Base-by-base conservation (phyloP, 2,329 filamentous ascomycete genomes). In the Mariannaea sp. region DNA sequence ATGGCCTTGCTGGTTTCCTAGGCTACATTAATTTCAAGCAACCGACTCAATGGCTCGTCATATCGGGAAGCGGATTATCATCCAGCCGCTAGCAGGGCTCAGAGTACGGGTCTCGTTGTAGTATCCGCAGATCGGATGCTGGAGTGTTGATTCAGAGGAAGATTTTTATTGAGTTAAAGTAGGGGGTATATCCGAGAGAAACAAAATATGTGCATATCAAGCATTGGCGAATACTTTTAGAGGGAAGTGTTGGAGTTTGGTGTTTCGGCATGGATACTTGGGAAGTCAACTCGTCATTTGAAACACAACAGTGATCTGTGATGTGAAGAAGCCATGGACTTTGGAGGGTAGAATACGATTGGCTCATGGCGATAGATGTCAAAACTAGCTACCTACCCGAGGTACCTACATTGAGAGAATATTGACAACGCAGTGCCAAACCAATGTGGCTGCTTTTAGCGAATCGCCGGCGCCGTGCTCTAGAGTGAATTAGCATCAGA, bases 161-260 rank as follows among this genome's bases (percentile, higher is more conserved):
- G 26, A 29, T 29, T 12, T 9, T 5, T 38, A n/a, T 39, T 19
- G 36, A 39, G 7, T 14, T 22, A 16, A 24, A 39, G 12, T 39
- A 24, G 32, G 32, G 30, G 4, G 29, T 12, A 30, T 30, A 4
- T 24, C 29, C 20, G 14, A 27, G 26, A n/a, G 22, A 30, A n/a
- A n/a, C n/a, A n/a, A n/a, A n/a, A 35, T 12, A 30, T 42, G 26
- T 17, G 19, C 41, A 48, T 39, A 13, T n/a, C 8, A 22, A 22
- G 19, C 17, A 14, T 24, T 19, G 8, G n/a, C 20, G 29, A 32
- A 32, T 13, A 7, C 17, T 39, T 46, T 42, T 45, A 38, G 43
- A 29, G 42, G 35, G 44, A 32, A 35, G 47, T 42, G 38, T 43
- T 10, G 61, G 57, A 62, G 62, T 65, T 65, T 58, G 62, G 62